These are phyloP conservation scores for Carex scoparia DNA, from an alignment of 176 grass and related monocot genomes.

Conservation along the genomic window DNA sequence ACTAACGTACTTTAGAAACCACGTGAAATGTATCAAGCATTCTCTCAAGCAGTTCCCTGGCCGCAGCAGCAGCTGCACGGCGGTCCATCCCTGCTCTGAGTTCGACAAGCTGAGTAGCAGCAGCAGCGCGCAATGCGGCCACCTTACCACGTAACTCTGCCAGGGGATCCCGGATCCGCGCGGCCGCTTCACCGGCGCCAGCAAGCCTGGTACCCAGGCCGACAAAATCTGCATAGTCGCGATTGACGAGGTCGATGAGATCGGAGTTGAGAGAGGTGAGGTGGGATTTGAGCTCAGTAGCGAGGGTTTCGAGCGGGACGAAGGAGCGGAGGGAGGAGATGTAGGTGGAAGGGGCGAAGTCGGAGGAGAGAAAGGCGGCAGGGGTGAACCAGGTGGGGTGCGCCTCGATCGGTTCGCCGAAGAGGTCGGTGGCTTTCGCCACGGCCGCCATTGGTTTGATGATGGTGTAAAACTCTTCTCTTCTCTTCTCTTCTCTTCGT, in stretches of 20 bases:
- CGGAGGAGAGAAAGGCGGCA: constrained; percentile 47
- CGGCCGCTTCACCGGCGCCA: constrained; percentile 66
- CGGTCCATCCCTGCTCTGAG: constrained; percentile 63
- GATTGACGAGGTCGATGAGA: constrained; percentile 94
- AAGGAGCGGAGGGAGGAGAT: constrained; percentile 82
- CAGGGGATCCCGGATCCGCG: constrained; percentile 61
- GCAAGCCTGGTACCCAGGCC: constrained; percentile 76
- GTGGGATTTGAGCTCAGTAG: constrained; percentile 70
- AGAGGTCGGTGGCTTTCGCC: constrained; percentile 57
- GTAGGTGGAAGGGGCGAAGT: constrained; percentile 76
- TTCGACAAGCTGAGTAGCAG: constrained; percentile 35
- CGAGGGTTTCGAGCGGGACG: constrained; percentile 91
- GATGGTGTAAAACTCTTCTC: neutral
- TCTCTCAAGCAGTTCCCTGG: constrained; percentile 79
- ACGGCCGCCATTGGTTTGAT: constrained; percentile 18
- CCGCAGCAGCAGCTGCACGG: constrained; percentile 43
- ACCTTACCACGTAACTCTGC: constrained; percentile 83
- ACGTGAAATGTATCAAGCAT: constrained; percentile 97
- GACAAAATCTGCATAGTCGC: constrained; percentile 93
- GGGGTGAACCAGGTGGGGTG: constrained; percentile 80
- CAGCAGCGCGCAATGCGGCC: constrained; percentile 41
- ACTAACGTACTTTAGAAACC: constrained; percentile 68
- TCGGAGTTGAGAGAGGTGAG: constrained; percentile 75
- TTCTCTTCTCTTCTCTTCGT: neutral
- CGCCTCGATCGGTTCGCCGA: constrained; percentile 84